Evolutionary conservation across 148 eudicot genomes (phyloP).

Genomic region (Cornus suecica): DNA sequence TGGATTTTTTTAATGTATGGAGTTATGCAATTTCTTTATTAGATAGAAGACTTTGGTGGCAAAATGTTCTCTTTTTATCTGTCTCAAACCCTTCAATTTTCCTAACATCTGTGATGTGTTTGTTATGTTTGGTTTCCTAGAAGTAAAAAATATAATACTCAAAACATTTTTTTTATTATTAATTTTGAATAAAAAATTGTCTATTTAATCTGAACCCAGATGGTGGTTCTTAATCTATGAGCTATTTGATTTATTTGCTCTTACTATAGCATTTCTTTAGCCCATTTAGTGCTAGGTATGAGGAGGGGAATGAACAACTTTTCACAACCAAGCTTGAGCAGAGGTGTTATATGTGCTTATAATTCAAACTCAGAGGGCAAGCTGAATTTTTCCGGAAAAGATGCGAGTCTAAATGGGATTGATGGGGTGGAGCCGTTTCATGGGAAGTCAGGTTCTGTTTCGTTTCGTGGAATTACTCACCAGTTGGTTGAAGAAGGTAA

Average conservation of each 20-base stretch:
- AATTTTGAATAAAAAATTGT: too few relatives aligned
- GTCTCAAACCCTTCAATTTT: too few relatives aligned
- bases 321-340: constrained; percentile 14
- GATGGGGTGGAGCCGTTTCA: constrained; percentile 56
- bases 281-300: constrained; percentile 15
- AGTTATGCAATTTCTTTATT: too few relatives aligned
- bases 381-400: constrained; percentile 17
- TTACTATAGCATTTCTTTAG: constrained; percentile 28
- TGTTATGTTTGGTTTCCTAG: too few relatives aligned
- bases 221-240: too few relatives aligned
- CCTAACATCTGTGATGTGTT: too few relatives aligned
- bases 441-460: constrained; percentile 83
- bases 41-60: background rate
- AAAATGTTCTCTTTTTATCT: too few relatives aligned
- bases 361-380: constrained; percentile 19
- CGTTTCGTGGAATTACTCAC: constrained; percentile 64
- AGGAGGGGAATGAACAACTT: constrained; percentile 27
- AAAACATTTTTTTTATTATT: too few relatives aligned
- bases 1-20: too few relatives aligned
- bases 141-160: too few relatives aligned
- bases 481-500: constrained; percentile 61
- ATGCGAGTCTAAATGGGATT: constrained; percentile 13
- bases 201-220: too few relatives aligned
- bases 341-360: constrained; percentile 18
- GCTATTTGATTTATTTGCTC: constrained; percentile 15